Evolutionary conservation across 495 filamentous ascomycete species (phyloP).

Genomic region (Xylaria cubensis): DNA sequence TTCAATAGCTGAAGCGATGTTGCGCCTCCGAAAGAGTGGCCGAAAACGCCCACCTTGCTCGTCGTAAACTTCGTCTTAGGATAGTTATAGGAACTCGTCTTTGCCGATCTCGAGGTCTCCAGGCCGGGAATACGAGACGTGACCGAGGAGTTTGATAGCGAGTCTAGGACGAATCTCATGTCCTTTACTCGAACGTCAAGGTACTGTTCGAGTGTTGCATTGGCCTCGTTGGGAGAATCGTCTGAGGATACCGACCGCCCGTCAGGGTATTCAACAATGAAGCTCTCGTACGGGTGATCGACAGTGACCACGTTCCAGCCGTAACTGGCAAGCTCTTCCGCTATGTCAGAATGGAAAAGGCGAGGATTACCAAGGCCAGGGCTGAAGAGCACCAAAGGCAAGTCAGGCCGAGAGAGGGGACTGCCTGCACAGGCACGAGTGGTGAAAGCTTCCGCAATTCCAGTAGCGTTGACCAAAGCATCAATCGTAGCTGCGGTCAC

Average conservation of each 20-base stretch:
- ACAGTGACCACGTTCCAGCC: conserved; percentile 58
- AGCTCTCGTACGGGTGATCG: conserved; percentile 58
- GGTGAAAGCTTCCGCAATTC: conserved; percentile 20
- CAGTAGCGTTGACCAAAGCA: not conserved
- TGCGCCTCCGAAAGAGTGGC: conserved; percentile 64
- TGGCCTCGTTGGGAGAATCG: conserved; percentile 10
- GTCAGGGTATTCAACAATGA: conserved; percentile 58
- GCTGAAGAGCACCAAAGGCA: conserved; percentile 48
- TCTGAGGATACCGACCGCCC: conserved; percentile 36
- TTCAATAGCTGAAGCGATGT: conserved; percentile 51
- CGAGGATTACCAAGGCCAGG: conserved; percentile 43
- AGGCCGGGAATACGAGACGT: conserved; percentile 23
- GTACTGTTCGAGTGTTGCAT: not conserved
- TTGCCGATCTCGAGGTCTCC: not conserved
- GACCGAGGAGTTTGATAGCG: conserved; percentile 19
- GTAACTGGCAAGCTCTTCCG: conserved; percentile 53
- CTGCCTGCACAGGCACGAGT: conserved; percentile 27
- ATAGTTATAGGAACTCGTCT: not conserved
- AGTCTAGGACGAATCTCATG: conserved; percentile 25
- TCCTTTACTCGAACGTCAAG: conserved; percentile 26
- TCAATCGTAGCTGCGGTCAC: conserved; percentile 28
- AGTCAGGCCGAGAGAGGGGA: conserved; percentile 9
- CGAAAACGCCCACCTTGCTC: conserved; percentile 48
- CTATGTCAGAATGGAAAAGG: conserved; percentile 47
- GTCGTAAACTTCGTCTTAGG: conserved; percentile 20